Base-by-base conservation (phyloP, 1,284 basidiomycete species). In the Sanghuangporus baumii region DNA sequence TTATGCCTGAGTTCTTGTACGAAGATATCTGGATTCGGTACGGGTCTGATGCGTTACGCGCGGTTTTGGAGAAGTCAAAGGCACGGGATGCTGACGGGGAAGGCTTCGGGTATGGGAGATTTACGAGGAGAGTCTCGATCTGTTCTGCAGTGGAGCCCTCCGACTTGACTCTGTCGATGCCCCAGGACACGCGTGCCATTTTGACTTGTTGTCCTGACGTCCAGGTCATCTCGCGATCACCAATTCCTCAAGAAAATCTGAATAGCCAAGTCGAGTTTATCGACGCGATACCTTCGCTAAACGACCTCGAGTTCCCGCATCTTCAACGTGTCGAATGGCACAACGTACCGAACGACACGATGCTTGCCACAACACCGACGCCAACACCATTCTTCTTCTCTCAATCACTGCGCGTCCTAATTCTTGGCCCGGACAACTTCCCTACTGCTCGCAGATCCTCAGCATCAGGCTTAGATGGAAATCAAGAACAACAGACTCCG, bases 1-100 rank as follows among this genome's bases (percentile, higher is more conserved):
- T 63, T n/a, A 40, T 40, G 2, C 1, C 54, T 8, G 48, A 47
- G 20, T 40, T 63, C n/a, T 31, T 63, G 26, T 63, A 63, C 40
- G 62, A 63, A 36, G 57, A 60, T 23, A 55, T 63, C 8, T 63
- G 62, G 62, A 55, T 63, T 16, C 23, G 62, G 11, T 57, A 63
- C 38, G 62, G 62, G 14, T 59, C 62, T 20, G 41, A 26, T n/a
- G 57, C 46, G 1, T 51, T 63, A 9, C 36, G 46, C 2, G 52
- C 48, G 7, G n/a, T 40, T 6, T 36, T 63, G 9, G 48, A 62
- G 18, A n/a, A 38, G 5, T 62, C 60, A 7, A 40, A 41, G 12
- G 20, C 12, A 9, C 3, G 26, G 37, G 26, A 50, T 60, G 8
- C 36, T 41, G n/a, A 11, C 6, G 40, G 40, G 11, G 43, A 46